phyloP scores from a whole-genome alignment of 108 stramenopile genomes.

The Cyclotella baltica region DNA sequence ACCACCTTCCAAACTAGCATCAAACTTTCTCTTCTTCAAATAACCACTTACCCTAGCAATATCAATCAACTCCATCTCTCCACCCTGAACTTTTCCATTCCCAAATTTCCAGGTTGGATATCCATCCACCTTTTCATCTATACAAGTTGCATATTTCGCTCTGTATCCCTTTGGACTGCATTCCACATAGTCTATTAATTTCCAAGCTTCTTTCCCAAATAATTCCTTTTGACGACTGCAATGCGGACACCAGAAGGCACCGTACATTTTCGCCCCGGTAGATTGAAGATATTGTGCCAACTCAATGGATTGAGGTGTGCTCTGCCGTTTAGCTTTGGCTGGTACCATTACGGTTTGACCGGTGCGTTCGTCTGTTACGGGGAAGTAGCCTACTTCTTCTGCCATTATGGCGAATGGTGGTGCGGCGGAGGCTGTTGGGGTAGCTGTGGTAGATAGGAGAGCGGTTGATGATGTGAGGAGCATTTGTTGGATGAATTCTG shows the following conservation, averaged over 20 bases:
- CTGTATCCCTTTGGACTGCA: slow-evolving; percentile 76
- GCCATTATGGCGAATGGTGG: slow-evolving; percentile 88
- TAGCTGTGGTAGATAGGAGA: background rate
- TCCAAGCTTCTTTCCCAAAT: slow-evolving; percentile 85
- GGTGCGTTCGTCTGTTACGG: slow-evolving; percentile 64
- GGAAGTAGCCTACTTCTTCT: slow-evolving; percentile 91
- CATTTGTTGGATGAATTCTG: slow-evolving; percentile 19
- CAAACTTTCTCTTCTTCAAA: slow-evolving; percentile 28
- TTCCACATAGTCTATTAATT: slow-evolving; percentile 68
- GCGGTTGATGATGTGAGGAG: background rate
- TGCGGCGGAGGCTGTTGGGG: slow-evolving; percentile 57
- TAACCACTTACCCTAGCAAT: slow-evolving; percentile 54
- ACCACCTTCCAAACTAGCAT: slow-evolving; percentile 43
- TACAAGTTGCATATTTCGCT: slow-evolving; percentile 50
- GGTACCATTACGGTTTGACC: slow-evolving; percentile 73
- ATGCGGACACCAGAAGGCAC: slow-evolving; percentile 92
- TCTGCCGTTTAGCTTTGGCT: slow-evolving; percentile 63
- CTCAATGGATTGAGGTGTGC: slow-evolving; percentile 73
- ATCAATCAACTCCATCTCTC: slow-evolving; percentile 50
- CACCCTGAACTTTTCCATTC: slow-evolving; percentile 42
- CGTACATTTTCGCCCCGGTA: slow-evolving; percentile 71
- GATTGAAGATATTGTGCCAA: slow-evolving; percentile 65
- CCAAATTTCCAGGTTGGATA: slow-evolving; percentile 77
- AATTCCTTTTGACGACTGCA: slow-evolving; percentile 83
- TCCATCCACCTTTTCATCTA: slow-evolving; percentile 64